Conservation (phyloP, 2,329 filamentous ascomycete species). For the Dactylonectria estremocensis region DNA sequence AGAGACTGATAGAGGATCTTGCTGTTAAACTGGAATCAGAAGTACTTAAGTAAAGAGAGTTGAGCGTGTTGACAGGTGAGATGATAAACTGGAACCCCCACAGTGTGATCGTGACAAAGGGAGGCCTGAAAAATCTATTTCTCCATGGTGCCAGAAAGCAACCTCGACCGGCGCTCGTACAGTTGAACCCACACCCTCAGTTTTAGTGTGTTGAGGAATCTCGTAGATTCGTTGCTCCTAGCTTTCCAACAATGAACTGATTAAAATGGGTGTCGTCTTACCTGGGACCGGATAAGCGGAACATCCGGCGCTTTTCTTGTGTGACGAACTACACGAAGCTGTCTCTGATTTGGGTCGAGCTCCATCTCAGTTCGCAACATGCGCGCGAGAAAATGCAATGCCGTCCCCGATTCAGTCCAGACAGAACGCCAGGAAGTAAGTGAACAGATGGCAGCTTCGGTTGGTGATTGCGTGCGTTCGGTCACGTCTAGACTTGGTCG, state of each 20-base stretch:
- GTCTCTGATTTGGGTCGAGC: not conserved
- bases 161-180: too few species aligned
- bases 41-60: too few species aligned
- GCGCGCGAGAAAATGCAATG: not conserved
- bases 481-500: not conserved
- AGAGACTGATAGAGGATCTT: too few species aligned
- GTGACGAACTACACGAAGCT: not conserved
- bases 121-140: too few species aligned
- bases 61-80: too few species aligned
- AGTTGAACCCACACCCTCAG: too few species aligned
- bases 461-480: not conserved
- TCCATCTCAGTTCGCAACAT: not conserved
- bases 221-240: too few species aligned
- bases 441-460: not conserved
- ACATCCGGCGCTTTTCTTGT: not conserved
- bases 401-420: not conserved
- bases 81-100: too few species aligned
- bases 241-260: not conserved
- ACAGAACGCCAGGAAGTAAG: not conserved
- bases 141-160: too few species aligned
- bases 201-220: too few species aligned
- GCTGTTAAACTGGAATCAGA: too few species aligned
- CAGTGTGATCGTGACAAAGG: too few species aligned
- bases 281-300: not conserved
- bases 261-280: not conserved